phyloP scores from a whole-genome alignment of 305 asterid genomes.

The Nicotiana rustica region DNA sequence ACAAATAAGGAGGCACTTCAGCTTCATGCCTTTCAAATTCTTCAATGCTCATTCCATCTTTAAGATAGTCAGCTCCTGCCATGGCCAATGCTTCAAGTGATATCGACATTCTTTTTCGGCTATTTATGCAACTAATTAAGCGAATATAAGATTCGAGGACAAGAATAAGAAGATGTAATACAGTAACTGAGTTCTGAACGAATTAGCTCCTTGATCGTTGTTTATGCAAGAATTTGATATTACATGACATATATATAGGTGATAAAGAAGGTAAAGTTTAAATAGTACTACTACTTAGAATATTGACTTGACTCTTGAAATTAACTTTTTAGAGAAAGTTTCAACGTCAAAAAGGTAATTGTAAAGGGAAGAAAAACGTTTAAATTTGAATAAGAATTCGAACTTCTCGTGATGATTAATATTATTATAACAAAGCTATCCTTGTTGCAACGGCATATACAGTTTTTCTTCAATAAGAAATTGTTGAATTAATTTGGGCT shows the following conservation, averaged over 20 bases:
- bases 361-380: not conserved
- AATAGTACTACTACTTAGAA: not conserved
- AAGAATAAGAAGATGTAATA: no score
- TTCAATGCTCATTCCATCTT: conserved; percentile 14
- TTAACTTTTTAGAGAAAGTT: not conserved
- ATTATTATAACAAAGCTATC: not conserved
- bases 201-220: not conserved
- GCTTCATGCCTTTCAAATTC: not conserved
- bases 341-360: not conserved
- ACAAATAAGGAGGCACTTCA: conserved; percentile 17
- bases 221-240: not conserved
- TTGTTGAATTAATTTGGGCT: not conserved
- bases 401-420: conserved; percentile 10
- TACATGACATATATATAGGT: not conserved
- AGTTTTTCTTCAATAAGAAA: not conserved
- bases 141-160: not conserved
- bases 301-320: conserved; percentile 23
- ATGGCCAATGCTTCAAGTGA: conserved; percentile 31
- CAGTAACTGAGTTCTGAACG: not conserved
- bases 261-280: not conserved
- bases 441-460: not conserved
- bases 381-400: not conserved
- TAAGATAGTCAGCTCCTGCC: conserved; percentile 16
- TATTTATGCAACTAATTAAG: not conserved
- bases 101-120: not conserved